Evolutionary conservation across 176 grass and related monocot species (phyloP), one percentile per base, ranked within the genome.

Genomic region (Guadua angustifolia): DNA sequence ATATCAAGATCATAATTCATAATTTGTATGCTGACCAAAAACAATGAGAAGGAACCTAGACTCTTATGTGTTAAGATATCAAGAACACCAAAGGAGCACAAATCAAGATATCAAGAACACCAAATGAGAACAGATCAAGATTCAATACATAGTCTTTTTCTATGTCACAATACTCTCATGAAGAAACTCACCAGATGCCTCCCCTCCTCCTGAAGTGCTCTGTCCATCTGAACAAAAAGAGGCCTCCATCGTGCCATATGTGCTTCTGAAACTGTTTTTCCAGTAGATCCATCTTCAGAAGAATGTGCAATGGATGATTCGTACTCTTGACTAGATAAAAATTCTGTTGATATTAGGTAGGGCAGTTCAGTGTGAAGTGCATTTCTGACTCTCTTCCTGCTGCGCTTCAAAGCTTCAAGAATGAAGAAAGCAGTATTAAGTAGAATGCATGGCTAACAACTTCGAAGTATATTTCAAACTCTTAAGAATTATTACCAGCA

Each of bases 151-250:
- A 43, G 58, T 35, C 13, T 19, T 78, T 78, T 71, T 7, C 9
- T 55, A 33, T 25, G 50, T 14, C 47, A 35, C 78, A 84, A 63
- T 47, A 79, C 12, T 65, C 9, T 17, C 17, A 56, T 72, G 26
- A 17, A 36, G 35, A 26, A 91, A 90, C 93, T 91, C 77, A 99
- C 96, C 79, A 99, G 84, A 19, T 90, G 87, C 53, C 79, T 94
- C 52, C 88, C 93, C 78, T 99, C 96, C 65, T 99, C 96, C 60
- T 88, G 87, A 72, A 99, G 83, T 81, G 91, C 35, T 80, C 75
- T 95, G 45, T 99, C 96, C 93, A 99, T 99, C 74, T 99, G 89
- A 84, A 78, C 39, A 40, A 99, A 99, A 58, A 99, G 87, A 90
- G 92, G 90, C 58, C 43, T 94, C 96, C 96, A 99, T 66, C 87